A percentile compares a stretch with the other conserved stretches of the same genome.
These are phyloP conservation scores for Podila epicladia DNA, from an alignment of 192 early-diverging fungal genomes.

Conservation along the genomic window DNA sequence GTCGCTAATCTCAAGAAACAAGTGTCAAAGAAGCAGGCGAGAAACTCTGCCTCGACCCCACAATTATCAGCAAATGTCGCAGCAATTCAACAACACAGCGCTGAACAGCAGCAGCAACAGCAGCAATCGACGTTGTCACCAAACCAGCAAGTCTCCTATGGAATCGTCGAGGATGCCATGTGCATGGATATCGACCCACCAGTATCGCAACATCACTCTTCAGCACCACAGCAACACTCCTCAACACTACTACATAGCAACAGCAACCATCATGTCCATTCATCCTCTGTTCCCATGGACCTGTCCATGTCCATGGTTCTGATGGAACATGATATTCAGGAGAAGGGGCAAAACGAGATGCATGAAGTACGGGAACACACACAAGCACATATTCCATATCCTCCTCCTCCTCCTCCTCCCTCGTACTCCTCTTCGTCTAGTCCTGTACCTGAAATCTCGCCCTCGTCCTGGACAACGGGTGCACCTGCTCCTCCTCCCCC, in stretches of 20 bases:
- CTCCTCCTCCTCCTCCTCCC: background rate
- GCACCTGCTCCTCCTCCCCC: background rate
- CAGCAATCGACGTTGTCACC: background rate
- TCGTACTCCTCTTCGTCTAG: background rate
- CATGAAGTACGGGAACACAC: too few species aligned
- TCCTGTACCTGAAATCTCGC: background rate
- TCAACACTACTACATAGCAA: background rate
- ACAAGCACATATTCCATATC: background rate
- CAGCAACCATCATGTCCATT: background rate
- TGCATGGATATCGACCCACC: slow-evolving; percentile 10
- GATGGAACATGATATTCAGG: too few species aligned
- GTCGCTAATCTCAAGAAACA: background rate
- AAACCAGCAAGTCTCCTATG: background rate
- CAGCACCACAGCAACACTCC: background rate
- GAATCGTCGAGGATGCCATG: background rate
- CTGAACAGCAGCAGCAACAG: background rate
- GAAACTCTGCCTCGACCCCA: too few species aligned
- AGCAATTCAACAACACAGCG: background rate
- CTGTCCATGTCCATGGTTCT: too few species aligned
- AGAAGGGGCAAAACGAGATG: too few species aligned
- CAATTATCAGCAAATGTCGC: background rate
- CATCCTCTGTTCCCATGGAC: too few species aligned
- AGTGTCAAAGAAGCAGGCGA: too few species aligned
- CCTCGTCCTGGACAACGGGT: background rate
- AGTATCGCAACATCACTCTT: background rate